Evolutionary conservation across 129 eudicot genomes (phyloP).

Genomic region (carrot (Daucus carota)): DNA sequence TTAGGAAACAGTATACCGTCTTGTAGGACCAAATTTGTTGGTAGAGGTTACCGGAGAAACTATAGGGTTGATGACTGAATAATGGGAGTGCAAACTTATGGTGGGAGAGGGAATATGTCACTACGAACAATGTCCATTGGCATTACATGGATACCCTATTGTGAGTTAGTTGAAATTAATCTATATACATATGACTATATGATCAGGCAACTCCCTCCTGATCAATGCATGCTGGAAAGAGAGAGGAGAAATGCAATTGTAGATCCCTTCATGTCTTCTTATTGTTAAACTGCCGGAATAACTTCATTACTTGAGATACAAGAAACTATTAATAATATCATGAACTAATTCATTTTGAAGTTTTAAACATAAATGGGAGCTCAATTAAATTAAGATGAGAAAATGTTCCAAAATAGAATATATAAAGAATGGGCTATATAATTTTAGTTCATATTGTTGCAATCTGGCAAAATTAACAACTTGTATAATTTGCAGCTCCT

Average conservation of each 20-base stretch:
- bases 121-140: not conserved
- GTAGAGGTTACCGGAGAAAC: not conserved
- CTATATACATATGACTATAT: not conserved
- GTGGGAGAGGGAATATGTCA: not conserved
- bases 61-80: not conserved
- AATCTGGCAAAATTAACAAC: not conserved
- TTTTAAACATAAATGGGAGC: not conserved
- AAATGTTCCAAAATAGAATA: not conserved
- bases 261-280: not conserved
- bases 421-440: not conserved
- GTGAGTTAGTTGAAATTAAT: not conserved
- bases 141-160: not conserved
- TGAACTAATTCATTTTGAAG: not conserved
- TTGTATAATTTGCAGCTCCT: conserved; percentile 55
- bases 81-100: not conserved
- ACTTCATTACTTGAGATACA: not conserved
- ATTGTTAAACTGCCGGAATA: not conserved
- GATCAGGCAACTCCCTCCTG: not conserved
- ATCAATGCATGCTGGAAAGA: not conserved
- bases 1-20: not conserved
- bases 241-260: not conserved
- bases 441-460: not conserved
- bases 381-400: not conserved
- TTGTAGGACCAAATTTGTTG: not conserved
- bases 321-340: not conserved